Evolutionary conservation across 805 yeast genomes (phyloP), one percentile per base, ranked within the genome.

Genomic region (Candida khao-thaluensis): DNA sequence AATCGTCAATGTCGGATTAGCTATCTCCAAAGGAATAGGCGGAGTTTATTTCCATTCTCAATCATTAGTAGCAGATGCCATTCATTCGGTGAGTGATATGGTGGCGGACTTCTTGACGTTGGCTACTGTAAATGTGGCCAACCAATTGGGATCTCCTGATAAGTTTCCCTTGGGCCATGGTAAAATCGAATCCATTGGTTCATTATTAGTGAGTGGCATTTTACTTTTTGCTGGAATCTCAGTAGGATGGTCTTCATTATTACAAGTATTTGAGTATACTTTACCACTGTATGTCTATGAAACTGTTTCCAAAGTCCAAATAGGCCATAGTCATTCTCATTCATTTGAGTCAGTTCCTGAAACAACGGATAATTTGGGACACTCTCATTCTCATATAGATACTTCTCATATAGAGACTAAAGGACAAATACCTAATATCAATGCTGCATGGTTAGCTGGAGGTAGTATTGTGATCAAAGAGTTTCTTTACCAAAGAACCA

Each of bases 401-500:
- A n/a, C 35, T 8, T 17, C 49, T 18, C 74, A 66, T 41, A 23
- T 20, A 10, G 41, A 30, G n/a, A 10, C 36, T 9, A 38, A 37
- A n/a, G 31, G 45, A 10, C 49, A 45, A 26, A 44, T 57, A 10
- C 74, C 74, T 17, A 77, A 88, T 53, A 77, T 93, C 48, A 89
- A 88, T 57, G 99, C 99, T 2, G 97, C 96, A 2, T 89, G 96
- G 95, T 73, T 93, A 31, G 99, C 99, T 0, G 80, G 84, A 41
- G 96, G 81, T 1, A 87, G 96, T 1, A 87, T 93, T 43, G 77
- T 73, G 3, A 76, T 89, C 28, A 93, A 93, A 57, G 99, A 93
- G 60, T 78, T 95, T 76, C 77, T 93, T 29, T 93, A 79, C 63
- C 79, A 79, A 42, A 85, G 87, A 9, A 93, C 99, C 0, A 74